Conservation (phyloP, 148 eudicot genomes). For the Polygonum aviculare region DNA sequence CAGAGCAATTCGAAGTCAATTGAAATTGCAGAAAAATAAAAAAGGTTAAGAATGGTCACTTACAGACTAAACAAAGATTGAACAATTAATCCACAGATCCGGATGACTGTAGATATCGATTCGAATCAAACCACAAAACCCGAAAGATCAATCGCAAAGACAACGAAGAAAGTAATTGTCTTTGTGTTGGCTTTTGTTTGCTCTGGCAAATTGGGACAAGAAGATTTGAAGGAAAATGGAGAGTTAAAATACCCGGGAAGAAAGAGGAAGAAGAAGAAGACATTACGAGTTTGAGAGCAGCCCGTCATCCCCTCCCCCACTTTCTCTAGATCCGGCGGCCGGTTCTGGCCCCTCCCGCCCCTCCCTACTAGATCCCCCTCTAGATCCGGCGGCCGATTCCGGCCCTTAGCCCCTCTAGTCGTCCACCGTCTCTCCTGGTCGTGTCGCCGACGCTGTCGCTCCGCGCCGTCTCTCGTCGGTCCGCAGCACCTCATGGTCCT, state of each 20-base stretch:
- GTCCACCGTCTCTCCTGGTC: no score
- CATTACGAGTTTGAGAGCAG: conserved; percentile 5
- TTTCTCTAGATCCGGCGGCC: no score
- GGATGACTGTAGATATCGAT: background rate
- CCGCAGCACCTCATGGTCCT: no score
- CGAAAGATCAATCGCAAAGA: background rate
- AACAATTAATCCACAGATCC: background rate
- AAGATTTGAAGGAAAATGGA: background rate
- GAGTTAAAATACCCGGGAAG: background rate
- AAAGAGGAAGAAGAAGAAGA: background rate
- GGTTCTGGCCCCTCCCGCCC: no score
- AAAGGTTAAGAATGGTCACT: background rate
- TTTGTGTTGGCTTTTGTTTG: background rate
- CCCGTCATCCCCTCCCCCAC: no score
- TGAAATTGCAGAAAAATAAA: background rate
- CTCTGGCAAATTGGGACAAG: background rate
- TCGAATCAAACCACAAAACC: background rate
- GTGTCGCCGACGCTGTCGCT: no score
- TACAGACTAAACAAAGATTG: background rate
- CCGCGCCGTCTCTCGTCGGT: no score
- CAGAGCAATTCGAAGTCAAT: background rate
- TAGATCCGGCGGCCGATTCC: no score
- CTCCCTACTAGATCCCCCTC: no score
- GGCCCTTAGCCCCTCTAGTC: no score
- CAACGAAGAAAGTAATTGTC: background rate